Conservation (phyloP, 495 filamentous ascomycete species). For the Chlorociboria aeruginascens region DNA sequence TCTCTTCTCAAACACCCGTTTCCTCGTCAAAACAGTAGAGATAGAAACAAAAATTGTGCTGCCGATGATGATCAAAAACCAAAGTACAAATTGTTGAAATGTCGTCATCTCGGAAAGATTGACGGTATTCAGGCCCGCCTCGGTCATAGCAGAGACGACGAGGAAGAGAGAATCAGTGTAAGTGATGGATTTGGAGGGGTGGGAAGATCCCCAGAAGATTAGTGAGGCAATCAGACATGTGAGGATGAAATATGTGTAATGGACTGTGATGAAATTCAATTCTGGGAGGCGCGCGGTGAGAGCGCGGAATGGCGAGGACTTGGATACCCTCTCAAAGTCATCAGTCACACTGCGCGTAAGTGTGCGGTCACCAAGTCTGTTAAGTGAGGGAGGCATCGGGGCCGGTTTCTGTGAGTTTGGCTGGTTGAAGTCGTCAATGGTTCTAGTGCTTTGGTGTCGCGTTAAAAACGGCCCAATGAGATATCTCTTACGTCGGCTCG, state of each 20-base stretch:
- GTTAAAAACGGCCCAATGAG: no score
- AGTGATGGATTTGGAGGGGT: slow-evolving; percentile 45
- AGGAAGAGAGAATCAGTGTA: slow-evolving; percentile 72
- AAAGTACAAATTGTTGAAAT: slow-evolving; percentile 68
- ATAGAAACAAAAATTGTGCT: slow-evolving; percentile 56
- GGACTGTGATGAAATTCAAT: slow-evolving; percentile 66
- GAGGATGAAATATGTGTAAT: slow-evolving; percentile 67
- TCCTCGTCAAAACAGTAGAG: slow-evolving; percentile 51
- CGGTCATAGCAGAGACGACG: slow-evolving; percentile 62
- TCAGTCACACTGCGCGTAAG: no score
- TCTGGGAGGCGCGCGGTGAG: slow-evolving; percentile 38
- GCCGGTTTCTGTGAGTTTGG: no score
- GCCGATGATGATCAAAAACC: slow-evolving; percentile 59
- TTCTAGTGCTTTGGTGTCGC: no score
- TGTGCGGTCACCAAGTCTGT: no score
- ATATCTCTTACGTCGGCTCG: no score
- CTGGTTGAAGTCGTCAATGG: no score
- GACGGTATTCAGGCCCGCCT: slow-evolving; percentile 60
- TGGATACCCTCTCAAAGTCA: no score
- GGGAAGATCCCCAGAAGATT: slow-evolving; percentile 63
- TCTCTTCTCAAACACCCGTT: slow-evolving; percentile 56
- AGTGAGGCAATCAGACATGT: slow-evolving; percentile 50
- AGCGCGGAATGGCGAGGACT: no score
- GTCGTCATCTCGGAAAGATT: slow-evolving; percentile 57
- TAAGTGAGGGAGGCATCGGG: no score